These are phyloP conservation scores for Megacollybia platyphylla DNA, from an alignment of 1,284 basidiomycete genomes.

Conservation along the genomic window DNA sequence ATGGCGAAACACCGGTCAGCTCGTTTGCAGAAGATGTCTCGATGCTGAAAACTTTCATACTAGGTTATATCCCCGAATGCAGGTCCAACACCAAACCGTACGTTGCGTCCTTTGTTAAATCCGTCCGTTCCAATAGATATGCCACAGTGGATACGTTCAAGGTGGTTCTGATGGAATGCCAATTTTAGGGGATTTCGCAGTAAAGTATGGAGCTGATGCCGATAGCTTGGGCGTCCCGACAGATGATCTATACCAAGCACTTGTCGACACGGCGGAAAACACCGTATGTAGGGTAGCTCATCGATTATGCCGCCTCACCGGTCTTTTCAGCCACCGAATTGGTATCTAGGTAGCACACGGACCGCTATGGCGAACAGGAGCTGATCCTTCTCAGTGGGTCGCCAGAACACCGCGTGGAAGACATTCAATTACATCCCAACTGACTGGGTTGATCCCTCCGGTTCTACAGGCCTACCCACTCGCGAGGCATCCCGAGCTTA, in stretches of 20 bases:
- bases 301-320: neutral
- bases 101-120: slow-evolving; percentile 7
- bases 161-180: slow-evolving; percentile 37
- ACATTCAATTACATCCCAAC: slow-evolving; percentile 35
- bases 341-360: slow-evolving; percentile 22
- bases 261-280: slow-evolving; percentile 36
- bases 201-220: slow-evolving; percentile 26
- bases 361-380: slow-evolving; percentile 1
- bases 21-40: neutral
- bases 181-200: slow-evolving; percentile 35
- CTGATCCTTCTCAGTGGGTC: slow-evolving; percentile 19
- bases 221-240: slow-evolving; percentile 25
- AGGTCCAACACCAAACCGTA: slow-evolving; percentile 34
- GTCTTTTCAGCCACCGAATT: slow-evolving; percentile 26
- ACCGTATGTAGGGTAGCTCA: slow-evolving; percentile 19
- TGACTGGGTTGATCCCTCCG: slow-evolving; percentile 31
- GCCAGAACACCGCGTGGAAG: slow-evolving; percentile 39
- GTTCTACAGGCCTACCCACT: slow-evolving; percentile 29
- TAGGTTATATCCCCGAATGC: slow-evolving; percentile 35
- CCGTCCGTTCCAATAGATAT: neutral
- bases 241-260: slow-evolving; percentile 32
- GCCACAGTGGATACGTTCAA: slow-evolving; percentile 30
- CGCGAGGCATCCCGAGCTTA: slow-evolving; percentile 33
- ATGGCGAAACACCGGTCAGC: slow-evolving; percentile 29
- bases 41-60: neutral